Percentiles rank a stretch among this genome's conserved stretches.
These are phyloP conservation scores for Kwoniella botswanensis DNA, from an alignment of 768 basidiomycete species.

Conservation along the genomic window DNA sequence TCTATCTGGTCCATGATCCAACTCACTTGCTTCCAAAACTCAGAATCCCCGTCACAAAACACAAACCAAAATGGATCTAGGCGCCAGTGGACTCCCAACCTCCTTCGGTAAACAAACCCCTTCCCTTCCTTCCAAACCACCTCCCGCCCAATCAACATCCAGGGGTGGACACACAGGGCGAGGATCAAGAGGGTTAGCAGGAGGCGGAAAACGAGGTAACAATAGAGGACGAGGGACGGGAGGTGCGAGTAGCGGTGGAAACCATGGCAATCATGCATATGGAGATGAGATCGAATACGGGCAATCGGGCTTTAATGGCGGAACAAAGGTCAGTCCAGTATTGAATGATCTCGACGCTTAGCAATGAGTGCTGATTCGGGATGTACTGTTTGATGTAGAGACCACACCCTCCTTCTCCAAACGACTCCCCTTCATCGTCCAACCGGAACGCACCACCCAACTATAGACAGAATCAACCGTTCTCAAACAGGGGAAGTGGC, in stretches of 20 bases:
- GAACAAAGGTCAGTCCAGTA: conserved; percentile 17
- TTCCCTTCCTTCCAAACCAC: conserved; percentile 20
- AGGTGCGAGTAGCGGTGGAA: not conserved
- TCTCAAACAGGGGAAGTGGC: conserved; percentile 12
- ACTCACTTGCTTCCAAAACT: too few species aligned
- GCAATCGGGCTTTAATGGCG: conserved; percentile 7
- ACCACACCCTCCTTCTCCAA: conserved; percentile 19
- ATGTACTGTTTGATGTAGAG: not conserved
- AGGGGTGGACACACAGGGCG: conserved; percentile 7
- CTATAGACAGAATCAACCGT: conserved; percentile 9
- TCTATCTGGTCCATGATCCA: too few species aligned
- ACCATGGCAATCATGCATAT: not conserved
- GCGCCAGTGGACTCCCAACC: conserved; percentile 10
- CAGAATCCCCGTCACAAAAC: too few species aligned
- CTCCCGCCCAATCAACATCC: conserved; percentile 9
- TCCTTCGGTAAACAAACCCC: conserved; percentile 19
- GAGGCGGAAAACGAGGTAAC: conserved; percentile 21
- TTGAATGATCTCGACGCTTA: not conserved
- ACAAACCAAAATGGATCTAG: conserved; percentile 6
- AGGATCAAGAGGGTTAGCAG: conserved; percentile 6
- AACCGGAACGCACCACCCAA: conserved; percentile 3
- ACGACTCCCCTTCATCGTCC: conserved; percentile 5
- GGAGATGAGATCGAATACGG: not conserved
- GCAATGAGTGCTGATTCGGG: not conserved
- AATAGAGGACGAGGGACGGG: conserved; percentile 27